phyloP scores from a whole-genome alignment of 2,329 filamentous ascomycete species.

The Paraphaeosphaeria sporulosa region DNA sequence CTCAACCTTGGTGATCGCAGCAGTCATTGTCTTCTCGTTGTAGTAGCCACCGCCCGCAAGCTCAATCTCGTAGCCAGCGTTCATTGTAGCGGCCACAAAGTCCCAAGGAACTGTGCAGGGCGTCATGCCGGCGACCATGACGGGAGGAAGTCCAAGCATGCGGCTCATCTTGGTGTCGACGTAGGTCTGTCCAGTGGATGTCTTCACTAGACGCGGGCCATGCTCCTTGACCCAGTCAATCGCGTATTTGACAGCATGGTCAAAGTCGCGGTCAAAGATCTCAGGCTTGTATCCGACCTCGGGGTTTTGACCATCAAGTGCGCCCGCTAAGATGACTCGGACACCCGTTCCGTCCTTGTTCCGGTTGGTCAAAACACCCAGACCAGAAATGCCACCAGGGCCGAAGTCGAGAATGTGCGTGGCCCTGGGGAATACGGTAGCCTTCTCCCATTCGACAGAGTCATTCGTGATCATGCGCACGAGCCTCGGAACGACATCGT shows the following conservation, averaged over 20 bases:
- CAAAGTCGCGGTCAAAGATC: slow-evolving; percentile 93
- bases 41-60: slow-evolving; percentile 61
- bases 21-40: slow-evolving; percentile 53
- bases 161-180: slow-evolving; percentile 82
- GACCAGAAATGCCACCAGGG: slow-evolving; percentile 93
- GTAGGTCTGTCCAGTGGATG: slow-evolving; percentile 85
- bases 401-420: slow-evolving; percentile 98
- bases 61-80: slow-evolving; percentile 59
- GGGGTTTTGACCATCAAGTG: slow-evolving; percentile 86
- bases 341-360: slow-evolving; percentile 99
- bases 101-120: slow-evolving; percentile 57
- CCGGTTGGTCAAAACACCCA: slow-evolving; percentile 94
- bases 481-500: slow-evolving; percentile 84
- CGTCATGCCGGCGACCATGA: slow-evolving; percentile 60
- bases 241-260: slow-evolving; percentile 92
- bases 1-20: slow-evolving; percentile 56
- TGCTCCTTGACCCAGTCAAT: slow-evolving; percentile 98
- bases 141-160: slow-evolving; percentile 55
- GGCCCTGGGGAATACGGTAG: slow-evolving; percentile 87
- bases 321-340: slow-evolving; percentile 90
- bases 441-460: slow-evolving; percentile 94
- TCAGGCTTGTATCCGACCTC: slow-evolving; percentile 99
- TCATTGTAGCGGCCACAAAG: slow-evolving; percentile 63
- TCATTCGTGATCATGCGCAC: slow-evolving; percentile 94
- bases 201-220: slow-evolving; percentile 90